Conservation (phyloP, 495 filamentous ascomycete species). For the Penicillium diatomitis region DNA sequence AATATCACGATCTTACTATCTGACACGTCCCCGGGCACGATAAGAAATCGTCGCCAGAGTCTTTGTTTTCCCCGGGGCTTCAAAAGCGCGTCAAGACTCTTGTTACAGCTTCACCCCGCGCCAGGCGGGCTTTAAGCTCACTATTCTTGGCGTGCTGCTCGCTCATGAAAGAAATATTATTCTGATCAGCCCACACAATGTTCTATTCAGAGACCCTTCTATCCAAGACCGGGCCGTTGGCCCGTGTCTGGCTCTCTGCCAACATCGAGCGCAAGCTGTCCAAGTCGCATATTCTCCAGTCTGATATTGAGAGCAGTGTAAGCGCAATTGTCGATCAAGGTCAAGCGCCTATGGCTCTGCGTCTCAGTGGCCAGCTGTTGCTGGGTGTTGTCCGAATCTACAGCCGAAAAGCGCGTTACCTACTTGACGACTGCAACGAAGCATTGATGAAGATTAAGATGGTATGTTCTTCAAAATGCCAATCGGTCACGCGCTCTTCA, state of each 20-base stretch:
- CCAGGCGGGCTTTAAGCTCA: constrained; percentile 26
- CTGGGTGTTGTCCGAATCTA: constrained; percentile 96
- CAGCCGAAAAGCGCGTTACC: constrained; percentile 89
- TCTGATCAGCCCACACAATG: constrained; percentile 47
- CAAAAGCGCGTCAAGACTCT: constrained; percentile 27
- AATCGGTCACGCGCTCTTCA: too few species aligned
- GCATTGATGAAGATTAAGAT: constrained; percentile 96
- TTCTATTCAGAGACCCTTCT: constrained; percentile 97
- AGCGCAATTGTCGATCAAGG: constrained; percentile 88
- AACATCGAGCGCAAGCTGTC: constrained; percentile 96
- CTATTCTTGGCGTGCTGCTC: constrained; percentile 6
- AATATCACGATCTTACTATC: not conserved
- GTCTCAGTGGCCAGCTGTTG: constrained; percentile 86
- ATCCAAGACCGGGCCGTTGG: constrained; percentile 92
- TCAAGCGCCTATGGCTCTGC: constrained; percentile 89
- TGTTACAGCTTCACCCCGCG: constrained; percentile 29
- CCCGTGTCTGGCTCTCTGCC: constrained; percentile 94
- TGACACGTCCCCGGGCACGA: not conserved
- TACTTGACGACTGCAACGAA: constrained; percentile 95
- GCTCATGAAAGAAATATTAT: constrained; percentile 3
- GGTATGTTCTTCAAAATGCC: constrained; percentile 42
- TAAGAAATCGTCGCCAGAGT: constrained; percentile 2
- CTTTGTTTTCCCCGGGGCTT: constrained; percentile 28
- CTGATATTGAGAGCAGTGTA: constrained; percentile 86
- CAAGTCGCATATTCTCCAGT: constrained; percentile 86